phyloP scores from a whole-genome alignment of 2,329 filamentous ascomycete species.

The Colletotrichum lupini region DNA sequence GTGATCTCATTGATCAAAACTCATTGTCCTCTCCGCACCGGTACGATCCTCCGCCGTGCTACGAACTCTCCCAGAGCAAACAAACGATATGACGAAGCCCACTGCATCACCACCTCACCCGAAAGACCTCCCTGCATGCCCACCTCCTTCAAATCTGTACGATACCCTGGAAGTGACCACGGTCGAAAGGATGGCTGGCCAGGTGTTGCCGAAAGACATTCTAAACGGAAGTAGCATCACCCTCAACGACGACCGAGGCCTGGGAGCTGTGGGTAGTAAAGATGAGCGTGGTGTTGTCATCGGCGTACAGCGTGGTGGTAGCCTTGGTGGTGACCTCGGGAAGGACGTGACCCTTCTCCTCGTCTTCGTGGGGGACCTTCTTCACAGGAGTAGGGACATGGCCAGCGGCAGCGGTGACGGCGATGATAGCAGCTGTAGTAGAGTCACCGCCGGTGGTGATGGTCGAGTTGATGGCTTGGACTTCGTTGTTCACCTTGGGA shows the following conservation, averaged over 20 bases:
- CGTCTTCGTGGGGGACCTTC: neutral
- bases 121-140: neutral
- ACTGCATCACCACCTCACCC: neutral
- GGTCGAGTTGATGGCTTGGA: neutral
- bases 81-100: neutral
- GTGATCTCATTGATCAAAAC: neutral
- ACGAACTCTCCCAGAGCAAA: neutral
- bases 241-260: too few species aligned
- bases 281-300: neutral
- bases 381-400: neutral
- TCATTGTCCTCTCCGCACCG: neutral
- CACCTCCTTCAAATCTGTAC: neutral
- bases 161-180: too few species aligned
- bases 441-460: too few species aligned
- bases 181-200: too few species aligned
- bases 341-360: neutral
- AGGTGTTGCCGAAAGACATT: too few species aligned
- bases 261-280: neutral
- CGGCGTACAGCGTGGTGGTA: too few species aligned
- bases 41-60: neutral
- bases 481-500: neutral
- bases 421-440: too few species aligned
- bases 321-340: neutral
- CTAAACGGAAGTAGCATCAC: too few species aligned
- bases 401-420: too few species aligned